A percentile compares a stretch with the other conserved stretches of the same genome.
These are phyloP conservation scores for Tephrocybe sp. DNA, from an alignment of 768 basidiomycete genomes.

Conservation along the genomic window DNA sequence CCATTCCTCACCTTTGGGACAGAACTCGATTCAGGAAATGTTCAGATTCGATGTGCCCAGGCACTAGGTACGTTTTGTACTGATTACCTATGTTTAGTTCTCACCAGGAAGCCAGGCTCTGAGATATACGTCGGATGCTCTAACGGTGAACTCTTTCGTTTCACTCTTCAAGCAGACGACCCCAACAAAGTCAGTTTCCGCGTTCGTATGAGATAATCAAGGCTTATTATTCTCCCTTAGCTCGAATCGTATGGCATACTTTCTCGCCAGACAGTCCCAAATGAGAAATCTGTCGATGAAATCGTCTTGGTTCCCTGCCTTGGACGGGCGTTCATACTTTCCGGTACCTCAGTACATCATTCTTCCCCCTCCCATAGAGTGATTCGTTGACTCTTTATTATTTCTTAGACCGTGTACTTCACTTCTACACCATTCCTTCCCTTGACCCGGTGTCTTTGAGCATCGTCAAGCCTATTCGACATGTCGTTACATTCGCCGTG, in stretches of 20 bases:
- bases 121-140: conserved; percentile 88
- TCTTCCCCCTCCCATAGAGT: conserved; percentile 7
- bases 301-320: conserved; percentile 80
- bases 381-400: conserved; percentile 3
- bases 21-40: conserved; percentile 16
- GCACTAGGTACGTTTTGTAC: conserved; percentile 46
- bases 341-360: conserved; percentile 48
- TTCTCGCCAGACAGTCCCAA: conserved; percentile 69
- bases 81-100: background rate
- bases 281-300: conserved; percentile 72
- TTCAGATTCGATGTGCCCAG: conserved; percentile 50
- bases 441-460: conserved; percentile 67
- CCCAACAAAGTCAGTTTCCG: conserved; percentile 41
- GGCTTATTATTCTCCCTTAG: conserved; percentile 24
- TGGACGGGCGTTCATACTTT: conserved; percentile 70
- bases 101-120: conserved; percentile 46
- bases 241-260: conserved; percentile 64
- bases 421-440: conserved; percentile 80
- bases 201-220: background rate
- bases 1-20: background rate
- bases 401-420: conserved; percentile 59
- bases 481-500: conserved; percentile 78
- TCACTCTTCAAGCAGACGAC: conserved; percentile 63
- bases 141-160: conserved; percentile 83
- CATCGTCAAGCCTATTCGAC: conserved; percentile 73